phyloP scores from a whole-genome alignment of 345 rosid species.

The Gossypium ekmanianum region DNA sequence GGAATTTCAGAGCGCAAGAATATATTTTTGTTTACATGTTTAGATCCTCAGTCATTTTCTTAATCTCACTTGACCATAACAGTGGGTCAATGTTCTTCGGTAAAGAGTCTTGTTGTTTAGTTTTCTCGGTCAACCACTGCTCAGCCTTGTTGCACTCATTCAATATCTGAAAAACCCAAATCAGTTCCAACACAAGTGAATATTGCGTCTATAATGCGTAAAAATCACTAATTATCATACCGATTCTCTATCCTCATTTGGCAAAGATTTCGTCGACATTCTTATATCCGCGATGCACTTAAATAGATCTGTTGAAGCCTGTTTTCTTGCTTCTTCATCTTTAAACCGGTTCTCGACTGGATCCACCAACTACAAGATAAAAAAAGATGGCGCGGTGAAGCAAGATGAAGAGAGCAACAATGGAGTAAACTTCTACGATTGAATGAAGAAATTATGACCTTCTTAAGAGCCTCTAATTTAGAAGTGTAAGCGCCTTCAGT shows the following conservation, averaged over 20 bases:
- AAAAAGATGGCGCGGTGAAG: neutral
- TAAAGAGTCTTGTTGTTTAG: slow-evolving; percentile 6
- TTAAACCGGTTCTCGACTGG: slow-evolving; percentile 9
- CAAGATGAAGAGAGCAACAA: neutral
- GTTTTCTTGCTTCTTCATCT: slow-evolving; percentile 10
- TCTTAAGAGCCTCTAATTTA: slow-evolving; percentile 55
- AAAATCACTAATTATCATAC: neutral
- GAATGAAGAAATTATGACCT: slow-evolving; percentile 29
- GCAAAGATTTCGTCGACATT: neutral
- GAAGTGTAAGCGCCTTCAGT: slow-evolving; percentile 48
- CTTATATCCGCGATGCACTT: neutral
- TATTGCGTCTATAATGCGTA: neutral
- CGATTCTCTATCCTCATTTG: slow-evolving; percentile 8
- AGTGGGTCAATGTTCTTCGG: slow-evolving; percentile 10
- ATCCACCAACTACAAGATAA: slow-evolving; percentile 1
- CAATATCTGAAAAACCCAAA: neutral
- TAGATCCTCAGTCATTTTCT: neutral
- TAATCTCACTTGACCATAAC: neutral
- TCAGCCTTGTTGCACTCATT: slow-evolving; percentile 10
- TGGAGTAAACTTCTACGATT: neutral
- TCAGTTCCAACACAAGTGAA: neutral
- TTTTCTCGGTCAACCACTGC: slow-evolving; percentile 15
- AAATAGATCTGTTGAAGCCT: neutral
- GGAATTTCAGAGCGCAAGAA: neutral
- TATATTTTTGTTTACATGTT: neutral